Percentiles rank a stretch among this genome's conserved stretches.
Evolutionary conservation across 495 filamentous ascomycete genomes (phyloP).

Genomic region (Acidiella bohemica): DNA sequence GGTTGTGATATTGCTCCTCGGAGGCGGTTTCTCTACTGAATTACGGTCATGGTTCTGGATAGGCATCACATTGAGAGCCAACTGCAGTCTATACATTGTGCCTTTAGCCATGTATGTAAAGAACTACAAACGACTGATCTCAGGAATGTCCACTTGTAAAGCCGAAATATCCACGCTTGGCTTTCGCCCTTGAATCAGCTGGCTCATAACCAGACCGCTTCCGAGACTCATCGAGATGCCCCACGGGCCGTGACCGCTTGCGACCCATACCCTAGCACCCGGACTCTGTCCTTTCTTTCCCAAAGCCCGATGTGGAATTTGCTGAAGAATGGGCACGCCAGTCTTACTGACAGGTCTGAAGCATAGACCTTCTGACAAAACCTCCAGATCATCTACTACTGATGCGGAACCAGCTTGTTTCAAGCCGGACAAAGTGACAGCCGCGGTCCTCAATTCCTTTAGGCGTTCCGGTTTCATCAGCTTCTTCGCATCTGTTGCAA

Average conservation of each 20-base stretch:
- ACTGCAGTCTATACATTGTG: background rate
- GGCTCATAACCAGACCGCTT: background rate
- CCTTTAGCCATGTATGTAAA: background rate
- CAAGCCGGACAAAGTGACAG: background rate
- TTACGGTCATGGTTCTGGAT: too few species aligned
- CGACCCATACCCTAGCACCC: background rate
- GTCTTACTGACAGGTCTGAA: background rate
- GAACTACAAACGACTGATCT: background rate
- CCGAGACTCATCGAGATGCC: conserved; percentile 3
- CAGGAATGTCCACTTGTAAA: background rate
- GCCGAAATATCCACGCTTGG: background rate
- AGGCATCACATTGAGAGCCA: background rate
- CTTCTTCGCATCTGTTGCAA: background rate
- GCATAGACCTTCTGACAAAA: background rate
- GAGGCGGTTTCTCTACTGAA: too few species aligned
- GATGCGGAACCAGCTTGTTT: background rate
- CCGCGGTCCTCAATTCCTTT: background rate
- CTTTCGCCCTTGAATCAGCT: background rate
- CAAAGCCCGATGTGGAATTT: background rate
- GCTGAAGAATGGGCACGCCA: conserved; percentile 1
- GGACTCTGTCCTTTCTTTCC: background rate
- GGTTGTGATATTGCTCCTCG: too few species aligned
- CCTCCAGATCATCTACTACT: background rate
- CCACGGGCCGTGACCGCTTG: conserved; percentile 1
- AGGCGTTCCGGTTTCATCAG: background rate